Base-by-base conservation (phyloP, 768 basidiomycete genomes). In the Terana coerulea region DNA sequence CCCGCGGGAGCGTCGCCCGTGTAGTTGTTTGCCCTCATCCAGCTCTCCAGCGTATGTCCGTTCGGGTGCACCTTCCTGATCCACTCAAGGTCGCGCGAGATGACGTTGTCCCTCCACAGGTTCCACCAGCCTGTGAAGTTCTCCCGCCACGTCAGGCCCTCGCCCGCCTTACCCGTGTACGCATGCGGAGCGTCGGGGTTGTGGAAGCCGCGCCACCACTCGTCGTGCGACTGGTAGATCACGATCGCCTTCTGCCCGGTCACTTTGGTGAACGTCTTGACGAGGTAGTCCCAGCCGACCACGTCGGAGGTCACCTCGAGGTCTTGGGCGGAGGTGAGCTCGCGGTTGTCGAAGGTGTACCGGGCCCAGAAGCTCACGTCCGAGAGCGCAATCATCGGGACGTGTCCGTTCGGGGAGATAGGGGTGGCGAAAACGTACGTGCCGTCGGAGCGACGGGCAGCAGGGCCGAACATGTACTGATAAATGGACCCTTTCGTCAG, bases 91-190 rank as follows among this genome's bases (percentile, higher is more conserved):
- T 76, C 69, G 53, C 69, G 61, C 50, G 61, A 65, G 30, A 75
- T 54, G 22, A 74, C 56, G 56, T 69, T 66, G 41, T 76, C 75
- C 30, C 71, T 58, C 61, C 63, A 75, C 47, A 66, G 45, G 15
- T 59, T 64, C 70, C 70, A 76, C 56, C 68, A 74, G 2, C 63
- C 66, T 15, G 64, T 64, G 53, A 74, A 74, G 55, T 70, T 74
- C 60, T 73, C 61, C 17, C 19, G 40, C 47, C 47, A 61, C 12
- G 46, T 53, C 45, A 56, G 57, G 35, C 48, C 45, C 19, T 29
- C 56, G 10, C 40, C 35, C 21, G 24, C 56, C 29, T n/a, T 24
- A 24, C 59, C 39, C 12, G 47, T 47, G 9, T 47, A 42, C 37
- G 59, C 61, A 10, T 58, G 53, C 1, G 57, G 61, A 35, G 44